Percentiles rank a stretch among this genome's conserved stretches.
phyloP scores from a whole-genome alignment of 108 stramenopile species.

The Nitzschia sp. region DNA sequence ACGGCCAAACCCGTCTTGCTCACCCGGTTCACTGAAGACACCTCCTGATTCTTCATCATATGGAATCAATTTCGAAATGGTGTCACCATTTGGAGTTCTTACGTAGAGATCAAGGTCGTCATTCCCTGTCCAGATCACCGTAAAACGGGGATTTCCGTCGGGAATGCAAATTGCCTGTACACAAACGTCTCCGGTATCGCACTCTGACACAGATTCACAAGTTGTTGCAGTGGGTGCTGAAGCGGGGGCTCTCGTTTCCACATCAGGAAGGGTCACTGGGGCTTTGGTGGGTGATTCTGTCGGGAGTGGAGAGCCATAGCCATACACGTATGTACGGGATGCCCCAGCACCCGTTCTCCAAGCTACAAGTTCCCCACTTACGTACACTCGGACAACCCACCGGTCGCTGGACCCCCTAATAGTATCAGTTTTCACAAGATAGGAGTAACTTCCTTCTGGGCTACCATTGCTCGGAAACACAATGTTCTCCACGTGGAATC shows the following conservation, averaged over 20 bases:
- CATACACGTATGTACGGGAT: conserved; percentile 12
- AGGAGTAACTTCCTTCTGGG: conserved; percentile 24
- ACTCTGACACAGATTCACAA: conserved; percentile 21
- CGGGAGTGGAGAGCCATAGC: neutral
- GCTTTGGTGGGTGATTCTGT: neutral
- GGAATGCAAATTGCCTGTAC: conserved; percentile 23
- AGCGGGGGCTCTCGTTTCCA: conserved; percentile 4
- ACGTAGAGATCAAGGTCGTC: conserved; percentile 33
- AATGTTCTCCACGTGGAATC: conserved; percentile 31
- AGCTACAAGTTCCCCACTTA: conserved; percentile 3
- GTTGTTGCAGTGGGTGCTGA: neutral
- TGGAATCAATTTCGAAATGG: conserved; percentile 28
- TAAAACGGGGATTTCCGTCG: conserved; percentile 35
- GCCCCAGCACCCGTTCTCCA: conserved; percentile 23
- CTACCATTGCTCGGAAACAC: conserved; percentile 12
- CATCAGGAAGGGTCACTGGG: neutral
- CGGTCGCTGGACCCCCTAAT: conserved; percentile 7
- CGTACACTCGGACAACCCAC: conserved; percentile 26
- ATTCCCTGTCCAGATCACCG: conserved; percentile 27
- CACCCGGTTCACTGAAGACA: conserved; percentile 48
- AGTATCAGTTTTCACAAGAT: conserved; percentile 15
- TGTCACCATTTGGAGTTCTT: conserved; percentile 19
- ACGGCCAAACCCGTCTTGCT: conserved; percentile 34
- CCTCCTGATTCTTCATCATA: conserved; percentile 46
- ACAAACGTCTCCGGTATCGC: conserved; percentile 12